A percentile compares a stretch with the other conserved stretches of the same genome.
These are phyloP conservation scores for Cerioporus squamosus DNA, from an alignment of 1,284 basidiomycete species.

Conservation along the genomic window DNA sequence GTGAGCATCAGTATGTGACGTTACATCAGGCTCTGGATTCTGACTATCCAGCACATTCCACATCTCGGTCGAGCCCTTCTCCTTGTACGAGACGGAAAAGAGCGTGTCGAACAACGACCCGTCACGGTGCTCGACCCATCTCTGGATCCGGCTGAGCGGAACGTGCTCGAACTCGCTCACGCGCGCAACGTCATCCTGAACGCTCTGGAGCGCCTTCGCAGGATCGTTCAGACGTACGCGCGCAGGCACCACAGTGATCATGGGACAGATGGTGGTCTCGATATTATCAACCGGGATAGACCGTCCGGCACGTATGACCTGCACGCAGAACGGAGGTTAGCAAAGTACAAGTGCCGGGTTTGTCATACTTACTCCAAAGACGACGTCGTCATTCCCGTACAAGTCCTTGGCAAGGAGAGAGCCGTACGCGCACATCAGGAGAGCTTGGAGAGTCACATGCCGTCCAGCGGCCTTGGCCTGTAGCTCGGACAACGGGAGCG, in stretches of 20 bases:
- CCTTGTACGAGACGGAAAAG: conserved; percentile 48
- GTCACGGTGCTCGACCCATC: conserved; percentile 45
- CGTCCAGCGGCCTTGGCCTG: conserved; percentile 38
- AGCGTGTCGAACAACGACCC: conserved; percentile 45
- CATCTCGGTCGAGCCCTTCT: conserved; percentile 23
- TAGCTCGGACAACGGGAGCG: conserved; percentile 34
- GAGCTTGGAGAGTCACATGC: conserved; percentile 49
- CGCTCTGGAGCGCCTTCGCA: conserved; percentile 34
- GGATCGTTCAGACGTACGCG: conserved; percentile 39
- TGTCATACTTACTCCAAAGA: conserved; percentile 46
- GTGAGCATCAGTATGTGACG: not conserved
- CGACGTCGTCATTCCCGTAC: conserved; percentile 39
- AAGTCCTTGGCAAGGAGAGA: conserved; percentile 33
- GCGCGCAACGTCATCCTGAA: conserved; percentile 45
- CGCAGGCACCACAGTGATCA: conserved; percentile 48
- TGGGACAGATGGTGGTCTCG: conserved; percentile 44
- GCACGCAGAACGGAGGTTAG: not conserved
- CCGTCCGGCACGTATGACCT: conserved; percentile 55
- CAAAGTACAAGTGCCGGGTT: not conserved
- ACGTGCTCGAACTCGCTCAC: conserved; percentile 48
- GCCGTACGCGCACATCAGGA: conserved; percentile 47
- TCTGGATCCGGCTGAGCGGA: conserved; percentile 48
- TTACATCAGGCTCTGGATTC: conserved; percentile 49
- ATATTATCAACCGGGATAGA: conserved; percentile 45
- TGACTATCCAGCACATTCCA: conserved; percentile 42